These are phyloP conservation scores for Serendipita vermifera DNA, from an alignment of 768 basidiomycete genomes.

Conservation along the genomic window DNA sequence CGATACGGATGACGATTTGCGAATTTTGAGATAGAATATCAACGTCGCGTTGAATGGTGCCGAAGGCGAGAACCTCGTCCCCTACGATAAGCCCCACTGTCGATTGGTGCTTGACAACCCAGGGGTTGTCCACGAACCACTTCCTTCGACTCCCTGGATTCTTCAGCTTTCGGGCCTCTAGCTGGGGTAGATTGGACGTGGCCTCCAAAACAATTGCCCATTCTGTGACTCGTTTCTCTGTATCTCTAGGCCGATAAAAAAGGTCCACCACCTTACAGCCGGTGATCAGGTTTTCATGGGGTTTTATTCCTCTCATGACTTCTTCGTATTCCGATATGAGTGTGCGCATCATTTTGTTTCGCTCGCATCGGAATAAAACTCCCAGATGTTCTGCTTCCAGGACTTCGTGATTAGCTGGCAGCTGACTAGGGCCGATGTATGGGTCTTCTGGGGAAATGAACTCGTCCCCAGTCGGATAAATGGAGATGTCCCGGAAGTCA, in stretches of 20 bases:
- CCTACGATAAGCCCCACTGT: conserved; percentile 40
- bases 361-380: no score
- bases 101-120: conserved; percentile 41
- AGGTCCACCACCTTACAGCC: no score
- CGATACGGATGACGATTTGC: conserved; percentile 42
- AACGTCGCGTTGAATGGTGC: conserved; percentile 42
- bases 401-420: conserved; percentile 32
- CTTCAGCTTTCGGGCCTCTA: conserved; percentile 17
- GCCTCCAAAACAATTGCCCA: conserved; percentile 29
- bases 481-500: conserved; percentile 45
- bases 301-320: no score
- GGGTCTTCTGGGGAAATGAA: conserved; percentile 31
- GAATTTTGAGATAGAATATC: conserved; percentile 34
- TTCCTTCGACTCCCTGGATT: conserved; percentile 27
- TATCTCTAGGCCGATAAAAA: conserved; percentile 18
- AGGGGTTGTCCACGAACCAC: conserved; percentile 28
- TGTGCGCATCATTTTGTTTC: no score
- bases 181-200: conserved; percentile 17
- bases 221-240: background rate
- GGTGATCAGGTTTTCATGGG: no score
- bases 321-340: no score
- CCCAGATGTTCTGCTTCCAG: no score
- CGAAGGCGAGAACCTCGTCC: conserved; percentile 38
- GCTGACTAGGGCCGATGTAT: conserved; percentile 35
- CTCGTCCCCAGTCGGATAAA: conserved; percentile 51